These are phyloP conservation scores for Boletellus ananiceps DNA, from an alignment of 768 basidiomycete species.

Conservation along the genomic window DNA sequence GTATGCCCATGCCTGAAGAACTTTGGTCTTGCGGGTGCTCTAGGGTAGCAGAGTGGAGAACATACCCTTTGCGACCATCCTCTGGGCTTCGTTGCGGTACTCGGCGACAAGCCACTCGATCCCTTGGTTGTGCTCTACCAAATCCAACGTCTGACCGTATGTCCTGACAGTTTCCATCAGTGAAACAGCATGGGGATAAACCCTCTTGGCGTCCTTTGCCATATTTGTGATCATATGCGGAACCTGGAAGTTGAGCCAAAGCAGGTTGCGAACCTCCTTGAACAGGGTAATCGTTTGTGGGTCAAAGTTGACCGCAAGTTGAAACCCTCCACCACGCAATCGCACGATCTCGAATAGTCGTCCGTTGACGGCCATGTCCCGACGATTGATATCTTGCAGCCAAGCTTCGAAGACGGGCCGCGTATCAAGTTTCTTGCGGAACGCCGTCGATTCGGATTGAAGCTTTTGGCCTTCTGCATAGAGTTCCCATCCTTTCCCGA, in stretches of 20 bases:
- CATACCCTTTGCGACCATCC: constrained; percentile 87
- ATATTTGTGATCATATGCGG: constrained; percentile 93
- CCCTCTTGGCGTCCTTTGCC: constrained; percentile 97
- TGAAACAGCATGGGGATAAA: constrained; percentile 97
- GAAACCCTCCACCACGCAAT: constrained; percentile 67
- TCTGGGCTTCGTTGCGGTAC: constrained; percentile 87
- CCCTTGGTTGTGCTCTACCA: constrained; percentile 85
- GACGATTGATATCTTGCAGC: constrained; percentile 90
- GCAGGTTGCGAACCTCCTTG: constrained; percentile 94
- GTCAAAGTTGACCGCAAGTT: constrained; percentile 95
- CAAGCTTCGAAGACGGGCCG: constrained; percentile 93
- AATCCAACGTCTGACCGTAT: constrained; percentile 90
- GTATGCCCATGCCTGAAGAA: constrained; percentile 79
- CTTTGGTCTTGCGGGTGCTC: neutral
- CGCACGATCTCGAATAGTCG: constrained; percentile 89
- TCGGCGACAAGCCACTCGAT: constrained; percentile 95
- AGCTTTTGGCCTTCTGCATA: constrained; percentile 99
- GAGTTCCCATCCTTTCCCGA: constrained; percentile 97
- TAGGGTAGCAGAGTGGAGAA: neutral
- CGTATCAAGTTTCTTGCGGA: constrained; percentile 95
- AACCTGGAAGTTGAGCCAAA: constrained; percentile 95
- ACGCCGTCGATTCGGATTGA: constrained; percentile 84
- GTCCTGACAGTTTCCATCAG: constrained; percentile 99
- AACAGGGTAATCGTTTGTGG: constrained; percentile 97
- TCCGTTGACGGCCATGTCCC: constrained; percentile 89